phyloP scores from a whole-genome alignment of 306 rosid species.

The Canavalia gladiata region DNA sequence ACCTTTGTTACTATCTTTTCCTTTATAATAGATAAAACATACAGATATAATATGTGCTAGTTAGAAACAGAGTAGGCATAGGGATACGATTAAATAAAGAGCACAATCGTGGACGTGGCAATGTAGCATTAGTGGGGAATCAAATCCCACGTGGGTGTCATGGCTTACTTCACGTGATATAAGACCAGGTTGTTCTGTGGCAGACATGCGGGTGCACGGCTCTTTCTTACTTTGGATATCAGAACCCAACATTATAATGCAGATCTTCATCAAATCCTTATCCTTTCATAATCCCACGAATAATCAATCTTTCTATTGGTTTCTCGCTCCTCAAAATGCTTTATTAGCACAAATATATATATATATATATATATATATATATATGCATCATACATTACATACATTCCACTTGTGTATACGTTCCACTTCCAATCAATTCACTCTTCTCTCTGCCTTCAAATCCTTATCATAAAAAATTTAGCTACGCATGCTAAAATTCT shows the following conservation, averaged over 20 bases:
- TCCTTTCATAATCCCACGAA: slow-evolving; percentile 29
- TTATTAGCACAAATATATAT: background rate
- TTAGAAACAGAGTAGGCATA: background rate
- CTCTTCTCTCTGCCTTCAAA: background rate
- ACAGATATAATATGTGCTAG: too few species aligned
- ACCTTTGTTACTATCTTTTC: too few species aligned
- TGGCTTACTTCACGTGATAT: slow-evolving; percentile 60
- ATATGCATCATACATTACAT: too few species aligned
- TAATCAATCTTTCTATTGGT: background rate
- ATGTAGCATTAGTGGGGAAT: slow-evolving; percentile 8
- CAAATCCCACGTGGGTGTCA: slow-evolving; percentile 62
- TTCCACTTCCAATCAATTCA: background rate
- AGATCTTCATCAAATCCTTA: slow-evolving; percentile 53
- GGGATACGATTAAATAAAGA: background rate
- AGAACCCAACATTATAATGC: slow-evolving; percentile 39
- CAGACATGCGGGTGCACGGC: slow-evolving; percentile 49
- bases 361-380: too few species aligned
- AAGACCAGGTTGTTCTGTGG: slow-evolving; percentile 45
- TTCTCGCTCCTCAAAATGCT: background rate
- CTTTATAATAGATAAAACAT: too few species aligned
- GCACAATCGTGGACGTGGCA: slow-evolving; percentile 38
- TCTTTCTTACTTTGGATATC: slow-evolving; percentile 35
- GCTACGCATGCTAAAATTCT: background rate
- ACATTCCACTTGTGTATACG: background rate
- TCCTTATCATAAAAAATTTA: background rate